phyloP scores from a whole-genome alignment of 805 yeast genomes.

The Cyberlindnera bimundalis region DNA sequence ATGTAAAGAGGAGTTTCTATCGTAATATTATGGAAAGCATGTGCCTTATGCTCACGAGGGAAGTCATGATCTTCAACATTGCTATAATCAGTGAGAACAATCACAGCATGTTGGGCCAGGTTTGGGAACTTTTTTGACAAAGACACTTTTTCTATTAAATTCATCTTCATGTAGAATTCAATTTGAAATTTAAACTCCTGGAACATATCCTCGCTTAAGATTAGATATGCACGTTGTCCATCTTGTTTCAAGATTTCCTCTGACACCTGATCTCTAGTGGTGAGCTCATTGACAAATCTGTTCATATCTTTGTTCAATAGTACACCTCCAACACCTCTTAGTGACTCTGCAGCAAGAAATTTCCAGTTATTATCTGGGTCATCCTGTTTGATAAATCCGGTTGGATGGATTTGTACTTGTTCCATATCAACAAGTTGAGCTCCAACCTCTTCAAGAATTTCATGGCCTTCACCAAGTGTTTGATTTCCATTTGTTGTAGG shows the following conservation, averaged over 20 bases:
- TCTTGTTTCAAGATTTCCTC: slow-evolving; percentile 35
- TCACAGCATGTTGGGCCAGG: slow-evolving; percentile 23
- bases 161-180: slow-evolving; percentile 45
- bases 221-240: slow-evolving; percentile 32
- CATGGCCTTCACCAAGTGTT: slow-evolving; percentile 59
- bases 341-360: slow-evolving; percentile 56
- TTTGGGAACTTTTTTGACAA: slow-evolving; percentile 30
- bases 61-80: slow-evolving; percentile 29
- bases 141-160: slow-evolving; percentile 31
- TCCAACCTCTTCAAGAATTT: slow-evolving; percentile 42
- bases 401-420: slow-evolving; percentile 59
- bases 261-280: slow-evolving; percentile 52
- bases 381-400: slow-evolving; percentile 50
- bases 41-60: slow-evolving; percentile 34
- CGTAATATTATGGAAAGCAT: slow-evolving; percentile 30
- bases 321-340: slow-evolving; percentile 59
- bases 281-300: slow-evolving; percentile 52
- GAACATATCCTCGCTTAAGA: slow-evolving; percentile 43
- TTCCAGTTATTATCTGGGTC: slow-evolving; percentile 43
- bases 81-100: slow-evolving; percentile 22
- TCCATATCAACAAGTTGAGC: slow-evolving; percentile 55
- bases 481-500: slow-evolving; percentile 57
- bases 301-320: slow-evolving; percentile 39
- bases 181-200: slow-evolving; percentile 44
- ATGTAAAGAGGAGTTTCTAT: slow-evolving; percentile 35